phyloP scores from a whole-genome alignment of 331 rosid species.

The Acacia concinna region DNA sequence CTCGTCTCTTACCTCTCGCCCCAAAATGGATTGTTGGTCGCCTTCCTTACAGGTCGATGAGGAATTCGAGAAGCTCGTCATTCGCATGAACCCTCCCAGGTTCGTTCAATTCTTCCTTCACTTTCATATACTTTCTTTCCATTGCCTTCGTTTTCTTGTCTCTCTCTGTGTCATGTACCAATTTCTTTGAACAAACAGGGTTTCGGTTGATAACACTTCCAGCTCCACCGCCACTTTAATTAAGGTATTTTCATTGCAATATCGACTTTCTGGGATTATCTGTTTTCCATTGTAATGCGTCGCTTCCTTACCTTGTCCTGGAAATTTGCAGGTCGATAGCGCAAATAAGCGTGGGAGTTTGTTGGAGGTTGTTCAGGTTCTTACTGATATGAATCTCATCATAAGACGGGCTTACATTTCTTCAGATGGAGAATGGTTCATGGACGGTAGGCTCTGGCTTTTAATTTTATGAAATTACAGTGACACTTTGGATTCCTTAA shows the following conservation, averaged over 20 bases:
- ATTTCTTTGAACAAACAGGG: constrained; percentile 51
- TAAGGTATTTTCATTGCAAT: constrained; percentile 52
- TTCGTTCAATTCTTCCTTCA: constrained; percentile 1
- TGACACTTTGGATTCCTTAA: neutral
- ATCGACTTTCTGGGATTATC: neutral
- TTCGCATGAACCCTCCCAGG: constrained; percentile 96
- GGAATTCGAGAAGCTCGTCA: constrained; percentile 83
- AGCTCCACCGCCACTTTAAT: constrained; percentile 69
- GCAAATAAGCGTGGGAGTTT: constrained; percentile 92
- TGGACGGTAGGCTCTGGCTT: constrained; percentile 73
- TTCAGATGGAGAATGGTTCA: constrained; percentile 98
- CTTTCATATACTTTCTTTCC: neutral
- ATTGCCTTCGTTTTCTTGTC: neutral
- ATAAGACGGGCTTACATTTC: constrained; percentile 91
- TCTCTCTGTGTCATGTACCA: neutral
- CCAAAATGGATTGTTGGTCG: constrained; percentile 76
- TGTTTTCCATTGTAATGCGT: constrained; percentile 34
- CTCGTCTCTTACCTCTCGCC: neutral
- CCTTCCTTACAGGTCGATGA: constrained; percentile 57
- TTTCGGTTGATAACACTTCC: constrained; percentile 76
- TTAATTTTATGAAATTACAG: neutral
- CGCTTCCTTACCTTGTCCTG: neutral
- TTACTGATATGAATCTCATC: constrained; percentile 84
- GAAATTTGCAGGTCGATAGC: constrained; percentile 73
- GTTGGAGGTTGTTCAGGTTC: constrained; percentile 88